These are phyloP conservation scores for Abortiporus biennis DNA, from an alignment of 1,284 basidiomycete species.

Conservation along the genomic window DNA sequence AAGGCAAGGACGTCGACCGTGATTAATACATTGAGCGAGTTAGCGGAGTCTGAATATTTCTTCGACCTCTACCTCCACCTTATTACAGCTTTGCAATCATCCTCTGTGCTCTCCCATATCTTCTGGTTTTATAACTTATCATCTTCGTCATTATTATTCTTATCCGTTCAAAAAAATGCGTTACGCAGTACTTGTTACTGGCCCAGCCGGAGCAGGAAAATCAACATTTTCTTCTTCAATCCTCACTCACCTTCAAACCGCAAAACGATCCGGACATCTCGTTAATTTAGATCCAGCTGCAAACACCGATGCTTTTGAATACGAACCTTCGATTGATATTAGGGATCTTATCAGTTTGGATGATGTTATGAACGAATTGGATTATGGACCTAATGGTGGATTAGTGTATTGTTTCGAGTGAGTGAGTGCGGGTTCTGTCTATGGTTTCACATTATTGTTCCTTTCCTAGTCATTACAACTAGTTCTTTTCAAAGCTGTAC, in stretches of 20 bases:
- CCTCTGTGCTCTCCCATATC: no score
- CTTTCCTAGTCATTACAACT: no score
- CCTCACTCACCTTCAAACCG: constrained; percentile 84
- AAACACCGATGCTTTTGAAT: constrained; percentile 81
- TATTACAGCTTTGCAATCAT: no score
- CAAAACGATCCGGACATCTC: constrained; percentile 84
- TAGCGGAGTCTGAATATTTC: no score
- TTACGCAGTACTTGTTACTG: constrained; percentile 84
- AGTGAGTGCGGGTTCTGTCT: constrained; percentile 45
- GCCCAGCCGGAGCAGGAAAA: constrained; percentile 97
- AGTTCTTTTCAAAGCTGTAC: no score
- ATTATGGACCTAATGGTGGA: constrained; percentile 96
- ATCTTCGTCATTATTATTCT: no score
- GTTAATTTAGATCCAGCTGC: constrained; percentile 99
- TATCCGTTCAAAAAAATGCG: no score
- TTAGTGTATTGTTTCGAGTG: constrained; percentile 99
- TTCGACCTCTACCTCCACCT: no score
- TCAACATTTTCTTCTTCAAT: constrained; percentile 91
- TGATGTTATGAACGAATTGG: constrained; percentile 95
- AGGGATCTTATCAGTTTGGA: constrained; percentile 89
- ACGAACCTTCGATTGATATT: constrained; percentile 92
- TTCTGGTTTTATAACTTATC: no score
- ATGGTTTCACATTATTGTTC: no score
- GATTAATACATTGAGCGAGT: no score
- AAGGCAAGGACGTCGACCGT: no score